Evolutionary conservation across 2,329 filamentous ascomycete species (phyloP).

Genomic region (Ophiostoma fasciatum): DNA sequence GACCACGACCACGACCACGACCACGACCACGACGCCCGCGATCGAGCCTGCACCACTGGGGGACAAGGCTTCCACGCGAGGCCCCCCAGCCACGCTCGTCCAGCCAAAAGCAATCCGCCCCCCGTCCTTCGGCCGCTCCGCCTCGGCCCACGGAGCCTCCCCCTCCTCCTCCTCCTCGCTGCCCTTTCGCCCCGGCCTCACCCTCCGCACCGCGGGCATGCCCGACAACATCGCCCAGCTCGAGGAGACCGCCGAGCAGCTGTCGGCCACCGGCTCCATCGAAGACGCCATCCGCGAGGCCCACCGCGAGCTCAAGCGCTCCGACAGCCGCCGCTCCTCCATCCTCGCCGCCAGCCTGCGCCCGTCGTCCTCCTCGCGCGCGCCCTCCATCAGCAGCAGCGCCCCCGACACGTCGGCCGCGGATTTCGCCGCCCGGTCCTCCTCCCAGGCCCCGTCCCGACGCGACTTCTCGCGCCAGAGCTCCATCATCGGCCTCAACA

Average conservation of each 20-base stretch:
- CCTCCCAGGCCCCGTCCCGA: conserved; percentile 5
- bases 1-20: background rate
- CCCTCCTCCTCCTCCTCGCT: conserved; percentile 32
- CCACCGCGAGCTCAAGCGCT: conserved; percentile 55
- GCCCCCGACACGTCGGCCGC: conserved; percentile 52
- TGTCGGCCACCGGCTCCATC: conserved; percentile 62
- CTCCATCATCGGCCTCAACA: conserved; percentile 59
- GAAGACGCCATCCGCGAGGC: conserved; percentile 63
- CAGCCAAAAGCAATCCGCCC: conserved; percentile 5
- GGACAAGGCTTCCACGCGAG: too few species aligned
- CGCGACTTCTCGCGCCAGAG: conserved; percentile 20
- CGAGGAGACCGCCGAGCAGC: conserved; percentile 59
- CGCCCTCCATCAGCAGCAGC: conserved; percentile 52
- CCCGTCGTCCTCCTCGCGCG: conserved; percentile 12
- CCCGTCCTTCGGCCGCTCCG: conserved; percentile 26
- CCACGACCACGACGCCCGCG: background rate
- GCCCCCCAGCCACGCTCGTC: background rate
- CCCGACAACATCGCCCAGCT: conserved; percentile 56
- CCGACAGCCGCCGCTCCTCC: conserved; percentile 52
- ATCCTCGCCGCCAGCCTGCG: conserved; percentile 35
- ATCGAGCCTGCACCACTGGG: too few species aligned
- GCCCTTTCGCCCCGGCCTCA: conserved; percentile 49
- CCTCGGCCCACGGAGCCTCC: conserved; percentile 29
- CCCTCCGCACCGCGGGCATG: conserved; percentile 45
- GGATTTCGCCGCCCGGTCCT: conserved; percentile 38